Base-by-base conservation (phyloP, 108 stramenopile species). In the Aurantiochytrium sp. region DNA sequence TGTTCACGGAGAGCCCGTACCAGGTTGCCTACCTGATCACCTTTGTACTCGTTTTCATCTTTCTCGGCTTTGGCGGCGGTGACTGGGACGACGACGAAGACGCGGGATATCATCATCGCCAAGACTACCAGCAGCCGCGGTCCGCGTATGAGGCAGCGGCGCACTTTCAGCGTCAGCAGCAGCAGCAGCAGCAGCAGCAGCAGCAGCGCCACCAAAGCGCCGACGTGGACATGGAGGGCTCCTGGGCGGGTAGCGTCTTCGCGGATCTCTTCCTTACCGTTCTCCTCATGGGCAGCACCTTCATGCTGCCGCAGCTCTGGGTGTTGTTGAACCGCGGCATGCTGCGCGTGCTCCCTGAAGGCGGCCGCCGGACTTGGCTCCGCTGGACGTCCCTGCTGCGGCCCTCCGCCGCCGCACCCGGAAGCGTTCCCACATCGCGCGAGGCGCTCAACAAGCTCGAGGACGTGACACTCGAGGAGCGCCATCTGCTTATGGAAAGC, bases 381-480 rank as follows among this genome's bases (percentile, higher is more conserved):
- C 37, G 69, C 37, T 81, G 27, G 24, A 81, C 69, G 24, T 45
- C 41, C 22, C 5, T 81, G 24, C 0, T 81, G n/a, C 37, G 69
- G 10, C 69, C 69, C 22, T 32, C 69, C 10, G 41, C 22, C 41
- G 41, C 69, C 4, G 69, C 42, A 19, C 55, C 55, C 21, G 69
- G 69, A 4, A 45, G 12, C 17, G 42, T 81, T 21, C 69, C 69
- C 4, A 81, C 69, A 4, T 39, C 69, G 41, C 37, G 42, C 37
- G 42, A 45, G 22, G 69, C 69, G 0, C 37, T 81, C 69, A 45
- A 81, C 42, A 81, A 81, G 69, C 69, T 81, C 42, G 69, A 81
- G 69, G 22, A 37, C 22, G 17, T 81, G 0, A 45, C 42, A 0
- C 37, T 81, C 15, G 69, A 81, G 22, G 69, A 81, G 27, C 69